These are phyloP conservation scores for Calonectria pauciramosa DNA, from an alignment of 2,329 filamentous ascomycete genomes.

Conservation along the genomic window DNA sequence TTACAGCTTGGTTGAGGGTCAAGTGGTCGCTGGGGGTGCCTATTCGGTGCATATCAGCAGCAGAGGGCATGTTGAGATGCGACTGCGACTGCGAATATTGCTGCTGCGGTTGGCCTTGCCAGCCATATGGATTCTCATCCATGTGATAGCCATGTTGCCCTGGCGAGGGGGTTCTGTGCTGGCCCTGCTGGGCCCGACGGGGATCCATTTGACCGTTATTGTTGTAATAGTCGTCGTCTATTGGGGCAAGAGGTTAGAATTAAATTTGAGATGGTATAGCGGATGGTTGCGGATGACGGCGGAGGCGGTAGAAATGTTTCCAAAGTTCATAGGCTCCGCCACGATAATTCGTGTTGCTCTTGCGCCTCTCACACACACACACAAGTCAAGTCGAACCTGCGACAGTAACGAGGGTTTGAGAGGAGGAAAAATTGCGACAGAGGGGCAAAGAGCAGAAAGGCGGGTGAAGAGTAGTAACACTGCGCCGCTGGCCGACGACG, in stretches of 20 bases:
- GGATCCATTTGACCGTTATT: conserved; percentile 64
- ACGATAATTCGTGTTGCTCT: conserved; percentile 32
- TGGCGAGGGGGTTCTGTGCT: conserved; percentile 48
- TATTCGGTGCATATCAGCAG: conserved; percentile 52
- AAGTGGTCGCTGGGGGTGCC: conserved; percentile 81
- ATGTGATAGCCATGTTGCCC: conserved; percentile 82
- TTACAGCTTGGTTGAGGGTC: conserved; percentile 86
- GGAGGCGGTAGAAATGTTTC: conserved; percentile 19
- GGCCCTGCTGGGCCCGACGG: conserved; percentile 37
- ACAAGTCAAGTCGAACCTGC: conserved; percentile 29
- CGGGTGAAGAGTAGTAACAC: not conserved
- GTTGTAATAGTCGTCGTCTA: conserved; percentile 73
- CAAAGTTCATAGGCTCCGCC: conserved; percentile 27
- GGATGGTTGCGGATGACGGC: conserved; percentile 7
- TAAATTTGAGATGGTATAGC: not conserved
- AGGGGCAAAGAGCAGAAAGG: not conserved
- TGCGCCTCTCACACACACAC: conserved; percentile 18
- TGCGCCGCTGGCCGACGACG: conserved; percentile 13
- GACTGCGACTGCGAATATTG: conserved; percentile 39
- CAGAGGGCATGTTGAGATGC: conserved; percentile 48
- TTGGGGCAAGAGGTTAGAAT: conserved; percentile 38
- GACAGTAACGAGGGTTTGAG: conserved; percentile 21
- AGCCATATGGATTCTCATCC: conserved; percentile 79
- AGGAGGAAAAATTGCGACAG: not conserved
- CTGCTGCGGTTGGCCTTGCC: conserved; percentile 39